Percentiles rank a stretch among this genome's conserved stretches.
phyloP scores from a whole-genome alignment of 257 asterid genomes.

The Salvia rosmarinus region DNA sequence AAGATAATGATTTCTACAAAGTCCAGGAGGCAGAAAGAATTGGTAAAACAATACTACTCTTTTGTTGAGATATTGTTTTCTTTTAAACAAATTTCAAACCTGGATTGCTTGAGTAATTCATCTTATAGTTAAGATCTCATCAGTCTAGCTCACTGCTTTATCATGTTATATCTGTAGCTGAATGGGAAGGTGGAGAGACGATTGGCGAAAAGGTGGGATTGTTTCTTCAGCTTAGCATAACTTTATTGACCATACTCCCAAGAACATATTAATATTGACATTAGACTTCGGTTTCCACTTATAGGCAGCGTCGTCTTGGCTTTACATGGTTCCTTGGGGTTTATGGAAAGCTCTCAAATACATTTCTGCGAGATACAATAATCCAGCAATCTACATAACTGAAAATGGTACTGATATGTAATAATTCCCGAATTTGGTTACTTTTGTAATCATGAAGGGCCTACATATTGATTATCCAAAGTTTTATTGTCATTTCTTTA shows the following conservation, averaged over 20 bases:
- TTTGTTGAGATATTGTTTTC: not conserved
- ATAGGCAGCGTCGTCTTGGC: constrained; percentile 64
- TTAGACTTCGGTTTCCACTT: constrained; percentile 21
- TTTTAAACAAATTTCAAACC: not conserved
- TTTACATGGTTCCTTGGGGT: constrained; percentile 63
- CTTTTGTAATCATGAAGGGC: constrained; percentile 3
- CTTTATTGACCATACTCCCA: constrained; percentile 10
- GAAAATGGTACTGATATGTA: constrained; percentile 45
- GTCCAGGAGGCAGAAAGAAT: constrained; percentile 57
- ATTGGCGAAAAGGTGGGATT: constrained; percentile 54
- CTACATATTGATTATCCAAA: not conserved
- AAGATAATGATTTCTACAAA: constrained; percentile 49
- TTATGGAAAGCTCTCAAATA: constrained; percentile 50
- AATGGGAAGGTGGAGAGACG: constrained; percentile 56
- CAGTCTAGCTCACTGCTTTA: constrained; percentile 10
- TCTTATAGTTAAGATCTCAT: not conserved
- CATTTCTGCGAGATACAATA: constrained; percentile 49
- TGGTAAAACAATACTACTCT: constrained; percentile 45
- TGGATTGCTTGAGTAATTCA: constrained; percentile 1
- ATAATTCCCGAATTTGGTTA: constrained; percentile 1
- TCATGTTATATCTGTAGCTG: constrained; percentile 44
- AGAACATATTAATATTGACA: not conserved
- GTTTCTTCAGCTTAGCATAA: constrained; percentile 4
- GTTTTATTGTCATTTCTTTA: not conserved
- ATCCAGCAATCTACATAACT: constrained; percentile 51